Conservation (phyloP, 164 flowering plant species). For the Chimonanthus salicifolius region DNA sequence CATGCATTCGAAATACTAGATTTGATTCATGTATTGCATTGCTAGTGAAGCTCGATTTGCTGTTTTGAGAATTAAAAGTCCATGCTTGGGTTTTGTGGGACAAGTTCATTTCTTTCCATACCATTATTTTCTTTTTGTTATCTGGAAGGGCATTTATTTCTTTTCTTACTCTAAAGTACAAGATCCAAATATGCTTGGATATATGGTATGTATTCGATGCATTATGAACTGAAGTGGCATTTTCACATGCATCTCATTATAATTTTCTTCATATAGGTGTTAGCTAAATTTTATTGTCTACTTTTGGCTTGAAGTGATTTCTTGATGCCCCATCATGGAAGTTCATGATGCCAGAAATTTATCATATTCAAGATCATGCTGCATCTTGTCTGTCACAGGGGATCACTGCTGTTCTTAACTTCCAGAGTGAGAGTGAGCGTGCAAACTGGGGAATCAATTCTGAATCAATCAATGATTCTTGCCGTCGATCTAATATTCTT, state of each 20-base stretch:
- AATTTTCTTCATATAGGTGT: no score
- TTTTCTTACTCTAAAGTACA: neutral
- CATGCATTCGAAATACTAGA: neutral
- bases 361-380: neutral
- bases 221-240: neutral
- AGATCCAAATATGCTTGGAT: neutral
- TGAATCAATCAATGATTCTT: conserved; percentile 57
- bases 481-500: conserved; percentile 54
- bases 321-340: no score
- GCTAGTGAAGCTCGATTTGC: no score
- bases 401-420: conserved; percentile 74
- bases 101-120: neutral
- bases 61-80: no score
- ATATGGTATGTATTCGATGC: no score
- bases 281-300: no score
- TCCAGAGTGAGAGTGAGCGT: conserved; percentile 76
- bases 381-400: conserved; percentile 46
- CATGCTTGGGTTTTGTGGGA: no score
- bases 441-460: conserved; percentile 86
- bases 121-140: neutral
- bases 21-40: no score
- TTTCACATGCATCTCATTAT: neutral
- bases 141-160: neutral
- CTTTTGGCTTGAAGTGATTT: no score
- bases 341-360: no score